Base-by-base conservation (phyloP, 495 filamentous ascomycete genomes). In the Eremomyces bilateralis region DNA sequence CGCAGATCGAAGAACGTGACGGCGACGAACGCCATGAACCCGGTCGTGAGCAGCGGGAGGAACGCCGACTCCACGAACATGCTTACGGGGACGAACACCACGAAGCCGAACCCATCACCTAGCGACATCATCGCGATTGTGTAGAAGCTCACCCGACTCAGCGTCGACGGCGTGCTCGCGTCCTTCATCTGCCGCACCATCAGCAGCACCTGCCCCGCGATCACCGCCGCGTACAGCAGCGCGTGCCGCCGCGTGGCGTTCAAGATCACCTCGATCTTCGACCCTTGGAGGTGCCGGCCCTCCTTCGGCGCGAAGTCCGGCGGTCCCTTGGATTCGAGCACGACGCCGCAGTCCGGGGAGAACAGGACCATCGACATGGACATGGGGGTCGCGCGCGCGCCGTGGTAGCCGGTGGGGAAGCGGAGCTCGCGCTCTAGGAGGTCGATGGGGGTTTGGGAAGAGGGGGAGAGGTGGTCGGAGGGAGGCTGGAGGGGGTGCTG, bases 291-390 rank as follows among this genome's bases (percentile, higher is more conserved):
- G 51, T 90, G 81, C 20, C 69, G 47, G 4, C 59, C 63, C 29
- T 83, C 69, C 15, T 57, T 59, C 2, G 69, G 67, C 4, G 71
- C 52, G 41, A 64, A 81, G 13, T 73, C 64, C 3, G 82, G 80
- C 2, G 78, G 69, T 0, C 80, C 78, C 52, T 88, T 83, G 3
- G 77, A 80, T 47, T 88, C 76, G n/a, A 97, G 66, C 21, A 90
- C 70, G 45, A 81, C 85, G 5, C 76, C 80, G 50, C 88, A 97
- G 49, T 93, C 85, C 13, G 88, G 88, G 15, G 85, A 94, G 54
- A 83, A 97, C 12, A 88, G 64, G 1, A 90, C 63, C 31, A 80
- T 72, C 6, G 80, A 88, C 67, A 93, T 80, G 34, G 65, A 62
- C 20, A 94, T 65, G 3, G 62, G 59, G 12, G 88, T 81, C 18